These are phyloP conservation scores for Nannochloropsis gaditana DNA, from an alignment of 108 stramenopile species.

Conservation along the genomic window DNA sequence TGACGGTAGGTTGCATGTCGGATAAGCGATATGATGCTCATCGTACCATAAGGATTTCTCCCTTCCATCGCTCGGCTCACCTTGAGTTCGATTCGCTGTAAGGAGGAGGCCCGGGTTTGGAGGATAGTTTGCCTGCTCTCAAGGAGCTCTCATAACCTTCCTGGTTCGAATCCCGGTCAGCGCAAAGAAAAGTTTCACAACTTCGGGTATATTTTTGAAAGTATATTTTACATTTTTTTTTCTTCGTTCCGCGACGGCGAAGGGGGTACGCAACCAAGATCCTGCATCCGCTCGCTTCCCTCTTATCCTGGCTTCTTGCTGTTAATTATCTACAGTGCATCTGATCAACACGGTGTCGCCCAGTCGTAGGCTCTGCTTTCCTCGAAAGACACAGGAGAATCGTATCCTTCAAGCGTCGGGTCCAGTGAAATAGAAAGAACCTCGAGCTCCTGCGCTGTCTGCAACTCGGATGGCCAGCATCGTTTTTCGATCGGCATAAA, in stretches of 20 bases:
- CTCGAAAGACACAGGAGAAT: not conserved
- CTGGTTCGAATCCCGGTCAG: conserved; percentile 11
- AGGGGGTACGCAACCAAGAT: too few relatives aligned
- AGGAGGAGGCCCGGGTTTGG: conserved; percentile 19
- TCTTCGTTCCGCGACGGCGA: not conserved
- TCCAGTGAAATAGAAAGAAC: not conserved
- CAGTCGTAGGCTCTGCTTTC: not conserved
- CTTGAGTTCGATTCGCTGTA: not conserved
- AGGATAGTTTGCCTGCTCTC: not conserved
- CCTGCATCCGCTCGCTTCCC: too few relatives aligned
- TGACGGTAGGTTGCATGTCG: not conserved
- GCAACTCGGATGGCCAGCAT: not conserved
- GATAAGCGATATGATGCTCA: not conserved
- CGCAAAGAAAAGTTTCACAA: too few relatives aligned
- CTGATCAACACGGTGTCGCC: not conserved
- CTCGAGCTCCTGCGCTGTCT: not conserved
- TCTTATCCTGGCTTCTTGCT: too few relatives aligned
- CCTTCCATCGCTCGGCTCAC: not conserved
- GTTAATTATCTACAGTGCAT: too few relatives aligned
- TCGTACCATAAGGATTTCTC: not conserved
- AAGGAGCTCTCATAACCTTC: not conserved
- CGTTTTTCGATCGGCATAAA: not conserved
- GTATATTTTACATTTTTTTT: not conserved
- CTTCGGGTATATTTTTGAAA: too few relatives aligned
- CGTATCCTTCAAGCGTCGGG: not conserved